phyloP scores from a whole-genome alignment of 352 stramenopile species.

The Phytophthora fragariaefolia region DNA sequence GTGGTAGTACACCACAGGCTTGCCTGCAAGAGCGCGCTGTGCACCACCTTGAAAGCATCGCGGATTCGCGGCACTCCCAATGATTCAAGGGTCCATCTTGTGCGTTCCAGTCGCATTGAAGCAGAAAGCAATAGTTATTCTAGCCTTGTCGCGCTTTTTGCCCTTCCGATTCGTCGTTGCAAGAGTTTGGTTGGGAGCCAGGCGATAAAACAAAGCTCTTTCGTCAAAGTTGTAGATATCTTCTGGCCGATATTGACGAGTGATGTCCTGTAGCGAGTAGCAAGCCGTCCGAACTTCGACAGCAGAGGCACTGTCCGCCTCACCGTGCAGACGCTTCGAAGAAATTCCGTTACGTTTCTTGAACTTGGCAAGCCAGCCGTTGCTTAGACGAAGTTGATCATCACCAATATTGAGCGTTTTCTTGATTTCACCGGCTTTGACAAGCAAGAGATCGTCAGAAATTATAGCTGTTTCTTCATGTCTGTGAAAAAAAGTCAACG shows the following conservation, averaged over 20 bases:
- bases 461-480: constrained; percentile 7
- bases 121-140: constrained; percentile 12
- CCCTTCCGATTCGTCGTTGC: constrained; percentile 1
- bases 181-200: constrained; percentile 10
- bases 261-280: constrained; percentile 10
- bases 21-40: background rate
- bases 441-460: constrained; percentile 10
- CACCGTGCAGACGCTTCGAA: constrained; percentile 3
- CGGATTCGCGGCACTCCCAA: constrained; percentile 5
- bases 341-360: constrained; percentile 16
- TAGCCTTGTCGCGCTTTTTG: constrained; percentile 3
- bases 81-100: constrained; percentile 6
- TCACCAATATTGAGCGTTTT: constrained; percentile 9
- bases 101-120: constrained; percentile 6
- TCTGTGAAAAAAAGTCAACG: background rate
- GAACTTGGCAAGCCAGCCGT: constrained; percentile 13
- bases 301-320: background rate
- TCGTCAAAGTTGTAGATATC: constrained; percentile 14
- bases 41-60: constrained; percentile 12
- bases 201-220: constrained; percentile 14
- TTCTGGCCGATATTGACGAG: background rate
- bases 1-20: constrained; percentile 3
- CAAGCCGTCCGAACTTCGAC: constrained; percentile 5
- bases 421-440: constrained; percentile 11
- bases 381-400: constrained; percentile 14